Evolutionary conservation across 1,284 basidiomycete genomes (phyloP).

Genomic region (Violaceomyces palustris): DNA sequence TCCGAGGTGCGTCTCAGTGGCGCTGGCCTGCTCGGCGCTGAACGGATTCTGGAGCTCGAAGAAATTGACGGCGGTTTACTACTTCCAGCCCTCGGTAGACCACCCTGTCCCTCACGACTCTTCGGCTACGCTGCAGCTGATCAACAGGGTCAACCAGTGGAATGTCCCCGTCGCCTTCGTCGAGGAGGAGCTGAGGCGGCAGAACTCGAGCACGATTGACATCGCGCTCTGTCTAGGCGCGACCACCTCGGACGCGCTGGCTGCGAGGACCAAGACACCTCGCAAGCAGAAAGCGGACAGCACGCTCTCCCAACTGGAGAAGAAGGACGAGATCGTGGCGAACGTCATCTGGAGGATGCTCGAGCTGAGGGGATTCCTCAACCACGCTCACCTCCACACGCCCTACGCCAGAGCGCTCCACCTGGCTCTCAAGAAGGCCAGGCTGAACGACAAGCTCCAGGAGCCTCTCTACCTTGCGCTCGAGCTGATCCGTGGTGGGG

Average conservation of each 20-base stretch:
- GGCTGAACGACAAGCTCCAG: slow-evolving; percentile 96
- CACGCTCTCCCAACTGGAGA: slow-evolving; percentile 62
- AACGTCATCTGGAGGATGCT: slow-evolving; percentile 98
- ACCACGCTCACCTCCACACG: slow-evolving; percentile 77
- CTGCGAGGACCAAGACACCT: slow-evolving; percentile 37
- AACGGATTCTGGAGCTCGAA: slow-evolving; percentile 48
- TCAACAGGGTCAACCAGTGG: slow-evolving; percentile 87
- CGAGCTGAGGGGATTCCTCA: slow-evolving; percentile 90
- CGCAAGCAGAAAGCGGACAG: slow-evolving; percentile 24
- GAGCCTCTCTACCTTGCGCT: slow-evolving; percentile 85
- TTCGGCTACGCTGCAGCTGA: slow-evolving; percentile 72
- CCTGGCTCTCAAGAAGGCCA: slow-evolving; percentile 68
- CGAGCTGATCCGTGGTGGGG: slow-evolving; percentile 83
- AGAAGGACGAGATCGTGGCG: slow-evolving; percentile 96
- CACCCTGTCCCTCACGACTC: slow-evolving; percentile 55
- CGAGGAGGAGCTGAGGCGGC: slow-evolving; percentile 88
- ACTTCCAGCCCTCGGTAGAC: slow-evolving; percentile 36
- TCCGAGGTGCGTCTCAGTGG: slow-evolving; percentile 78
- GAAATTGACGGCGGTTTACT: slow-evolving; percentile 45
- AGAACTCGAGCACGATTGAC: slow-evolving; percentile 97
- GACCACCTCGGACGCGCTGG: slow-evolving; percentile 56
- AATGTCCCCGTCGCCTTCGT: slow-evolving; percentile 79
- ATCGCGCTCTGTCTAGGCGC: slow-evolving; percentile 90
- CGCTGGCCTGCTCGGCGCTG: slow-evolving; percentile 38
- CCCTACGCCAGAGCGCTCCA: slow-evolving; percentile 79